A percentile compares a stretch with the other conserved stretches of the same genome.
Conservation (phyloP, 208 protist species). For the Naegleria lovaniensis region DNA sequence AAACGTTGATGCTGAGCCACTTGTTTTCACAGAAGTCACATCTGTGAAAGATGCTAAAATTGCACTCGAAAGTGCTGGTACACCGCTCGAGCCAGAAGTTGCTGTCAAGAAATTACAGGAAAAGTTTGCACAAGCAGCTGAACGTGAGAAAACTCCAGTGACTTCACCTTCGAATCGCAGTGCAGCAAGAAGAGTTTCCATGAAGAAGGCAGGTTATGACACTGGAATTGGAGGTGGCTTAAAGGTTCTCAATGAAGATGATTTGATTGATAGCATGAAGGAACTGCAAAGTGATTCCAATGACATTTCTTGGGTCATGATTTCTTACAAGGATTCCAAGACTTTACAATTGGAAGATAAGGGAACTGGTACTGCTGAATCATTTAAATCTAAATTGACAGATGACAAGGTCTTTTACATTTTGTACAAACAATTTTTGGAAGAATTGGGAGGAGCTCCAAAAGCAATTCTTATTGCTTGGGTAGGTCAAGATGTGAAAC, state of each 20-base stretch:
- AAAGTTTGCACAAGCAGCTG: background rate
- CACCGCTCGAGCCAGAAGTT: background rate
- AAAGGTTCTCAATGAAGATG: background rate
- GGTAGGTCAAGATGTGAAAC: background rate
- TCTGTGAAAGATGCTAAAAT: background rate
- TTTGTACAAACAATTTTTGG: background rate
- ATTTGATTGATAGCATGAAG: background rate
- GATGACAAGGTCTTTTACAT: background rate
- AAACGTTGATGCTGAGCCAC: background rate
- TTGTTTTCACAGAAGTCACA: background rate
- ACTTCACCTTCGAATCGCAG: background rate
- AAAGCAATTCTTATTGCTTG: slow-evolving; percentile 18
- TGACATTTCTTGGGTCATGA: background rate
- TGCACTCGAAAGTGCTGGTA: background rate
- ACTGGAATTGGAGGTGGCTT: background rate
- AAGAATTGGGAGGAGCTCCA: background rate
- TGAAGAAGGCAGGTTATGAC: background rate
- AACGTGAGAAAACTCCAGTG: background rate
- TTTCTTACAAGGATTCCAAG: background rate
- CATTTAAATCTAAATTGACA: background rate
- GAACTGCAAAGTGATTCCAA: background rate
- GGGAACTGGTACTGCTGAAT: background rate
- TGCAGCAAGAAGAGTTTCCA: background rate
- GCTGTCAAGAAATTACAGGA: background rate
- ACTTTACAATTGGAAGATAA: background rate